Evolutionary conservation across 2,329 filamentous ascomycete genomes (phyloP).

Genomic region (Elsinoe australis): DNA sequence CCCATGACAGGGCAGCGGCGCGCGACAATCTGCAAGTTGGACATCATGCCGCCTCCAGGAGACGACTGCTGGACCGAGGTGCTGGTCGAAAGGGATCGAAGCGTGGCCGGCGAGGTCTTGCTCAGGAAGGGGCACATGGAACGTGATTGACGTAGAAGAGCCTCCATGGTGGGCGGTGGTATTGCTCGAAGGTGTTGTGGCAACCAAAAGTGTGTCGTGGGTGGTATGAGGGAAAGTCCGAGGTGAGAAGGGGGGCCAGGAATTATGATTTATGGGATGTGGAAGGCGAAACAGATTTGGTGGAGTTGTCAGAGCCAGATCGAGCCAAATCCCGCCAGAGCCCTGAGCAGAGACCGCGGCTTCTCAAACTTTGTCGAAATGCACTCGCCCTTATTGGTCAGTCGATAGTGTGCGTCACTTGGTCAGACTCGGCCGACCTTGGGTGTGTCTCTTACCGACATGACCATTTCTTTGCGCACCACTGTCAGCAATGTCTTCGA

Average conservation of each 20-base stretch:
- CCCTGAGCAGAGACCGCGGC: too few relatives aligned
- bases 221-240: too few relatives aligned
- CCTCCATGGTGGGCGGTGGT: slow-evolving; percentile 60
- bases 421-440: background rate
- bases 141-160: slow-evolving; percentile 88
- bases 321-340: too few relatives aligned
- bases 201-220: too few relatives aligned
- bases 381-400: slow-evolving; percentile 1
- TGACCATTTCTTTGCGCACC: slow-evolving; percentile 3
- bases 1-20: slow-evolving; percentile 98
- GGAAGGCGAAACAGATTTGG: background rate
- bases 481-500: too few relatives aligned
- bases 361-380: slow-evolving; percentile 1
- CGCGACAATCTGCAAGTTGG: slow-evolving; percentile 88
- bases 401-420: background rate
- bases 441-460: slow-evolving; percentile 1
- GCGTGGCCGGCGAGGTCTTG: slow-evolving; percentile 82
- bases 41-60: slow-evolving; percentile 85
- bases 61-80: slow-evolving; percentile 51
- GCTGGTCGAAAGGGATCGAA: slow-evolving; percentile 74
- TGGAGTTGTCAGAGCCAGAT: slow-evolving; percentile 14
- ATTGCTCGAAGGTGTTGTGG: background rate
- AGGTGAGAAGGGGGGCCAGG: too few relatives aligned
- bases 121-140: slow-evolving; percentile 96
- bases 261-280: slow-evolving; percentile 4